Conservation (phyloP, 1,139 yeast genomes). For the Nematodospora anomalae region DNA sequence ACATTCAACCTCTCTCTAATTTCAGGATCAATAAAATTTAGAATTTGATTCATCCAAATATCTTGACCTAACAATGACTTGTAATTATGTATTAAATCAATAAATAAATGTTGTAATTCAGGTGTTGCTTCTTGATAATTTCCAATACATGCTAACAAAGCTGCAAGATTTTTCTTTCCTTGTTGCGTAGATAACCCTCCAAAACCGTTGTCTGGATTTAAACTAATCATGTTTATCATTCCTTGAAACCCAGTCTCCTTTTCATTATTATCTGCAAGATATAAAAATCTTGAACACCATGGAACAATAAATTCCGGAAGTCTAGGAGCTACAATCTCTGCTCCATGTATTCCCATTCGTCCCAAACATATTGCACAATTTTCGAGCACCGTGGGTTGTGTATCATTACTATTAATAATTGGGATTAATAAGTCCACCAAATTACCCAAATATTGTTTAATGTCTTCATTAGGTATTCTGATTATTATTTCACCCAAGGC, state of each 20-base stretch:
- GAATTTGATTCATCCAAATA: slow-evolving; percentile 31
- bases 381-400: slow-evolving; percentile 69
- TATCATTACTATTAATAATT: slow-evolving; percentile 56
- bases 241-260: slow-evolving; percentile 80
- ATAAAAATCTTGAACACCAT: slow-evolving; percentile 69
- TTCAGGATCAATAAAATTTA: slow-evolving; percentile 33
- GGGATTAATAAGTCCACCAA: slow-evolving; percentile 65
- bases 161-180: slow-evolving; percentile 50
- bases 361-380: slow-evolving; percentile 94
- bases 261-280: slow-evolving; percentile 72
- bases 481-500: slow-evolving; percentile 83
- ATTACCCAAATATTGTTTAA: slow-evolving; percentile 62
- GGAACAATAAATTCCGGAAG: slow-evolving; percentile 54
- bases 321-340: slow-evolving; percentile 54
- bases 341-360: slow-evolving; percentile 70
- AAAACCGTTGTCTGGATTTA: slow-evolving; percentile 64
- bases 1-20: slow-evolving; percentile 8
- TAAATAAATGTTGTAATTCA: slow-evolving; percentile 44
- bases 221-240: slow-evolving; percentile 63
- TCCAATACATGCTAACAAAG: slow-evolving; percentile 65
- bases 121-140: slow-evolving; percentile 55
- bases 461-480: slow-evolving; percentile 48
- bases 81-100: slow-evolving; percentile 46
- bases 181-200: slow-evolving; percentile 48
- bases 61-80: slow-evolving; percentile 49